Conservation (phyloP, 2,329 filamentous ascomycete species). For the Penicillium brasilianum region DNA sequence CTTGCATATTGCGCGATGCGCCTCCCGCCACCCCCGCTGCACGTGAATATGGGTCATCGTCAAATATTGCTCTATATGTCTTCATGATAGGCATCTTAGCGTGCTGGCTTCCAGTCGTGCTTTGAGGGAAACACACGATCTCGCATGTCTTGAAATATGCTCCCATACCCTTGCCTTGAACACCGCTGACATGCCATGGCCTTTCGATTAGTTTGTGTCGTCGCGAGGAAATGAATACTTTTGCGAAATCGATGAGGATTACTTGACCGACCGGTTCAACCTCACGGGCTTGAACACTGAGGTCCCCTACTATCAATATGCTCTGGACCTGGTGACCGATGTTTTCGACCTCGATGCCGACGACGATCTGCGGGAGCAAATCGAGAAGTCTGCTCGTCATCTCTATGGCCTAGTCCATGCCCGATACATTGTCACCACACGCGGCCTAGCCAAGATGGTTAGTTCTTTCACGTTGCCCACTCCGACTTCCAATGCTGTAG, state of each 20-base stretch:
- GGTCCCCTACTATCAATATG: conserved; percentile 99
- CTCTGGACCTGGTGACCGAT: conserved; percentile 93
- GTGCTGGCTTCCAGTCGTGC: not conserved
- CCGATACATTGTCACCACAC: conserved; percentile 93
- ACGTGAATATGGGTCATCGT: not conserved
- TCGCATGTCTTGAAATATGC: not conserved
- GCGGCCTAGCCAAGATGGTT: conserved; percentile 96
- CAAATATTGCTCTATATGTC: not conserved
- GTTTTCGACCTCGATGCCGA: conserved; percentile 99
- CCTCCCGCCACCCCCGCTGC: conserved; percentile 15
- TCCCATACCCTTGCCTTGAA: not conserved
- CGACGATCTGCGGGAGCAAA: conserved; percentile 96
- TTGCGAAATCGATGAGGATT: conserved; percentile 99
- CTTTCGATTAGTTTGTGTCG: conserved; percentile 83
- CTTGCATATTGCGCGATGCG: conserved; percentile 13
- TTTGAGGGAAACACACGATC: not conserved
- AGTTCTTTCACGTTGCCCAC: conserved; percentile 29
- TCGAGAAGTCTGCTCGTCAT: conserved; percentile 95
- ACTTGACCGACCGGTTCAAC: conserved; percentile 97
- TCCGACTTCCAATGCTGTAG: not conserved
- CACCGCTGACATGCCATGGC: conserved; percentile 19
- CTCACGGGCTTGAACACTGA: conserved; percentile 95
- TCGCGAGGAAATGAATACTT: conserved; percentile 98
- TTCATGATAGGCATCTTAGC: not conserved
- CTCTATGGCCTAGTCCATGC: conserved; percentile 96